Conservation (phyloP, 208 protist species). For the Tritrichomonas foetus region DNA sequence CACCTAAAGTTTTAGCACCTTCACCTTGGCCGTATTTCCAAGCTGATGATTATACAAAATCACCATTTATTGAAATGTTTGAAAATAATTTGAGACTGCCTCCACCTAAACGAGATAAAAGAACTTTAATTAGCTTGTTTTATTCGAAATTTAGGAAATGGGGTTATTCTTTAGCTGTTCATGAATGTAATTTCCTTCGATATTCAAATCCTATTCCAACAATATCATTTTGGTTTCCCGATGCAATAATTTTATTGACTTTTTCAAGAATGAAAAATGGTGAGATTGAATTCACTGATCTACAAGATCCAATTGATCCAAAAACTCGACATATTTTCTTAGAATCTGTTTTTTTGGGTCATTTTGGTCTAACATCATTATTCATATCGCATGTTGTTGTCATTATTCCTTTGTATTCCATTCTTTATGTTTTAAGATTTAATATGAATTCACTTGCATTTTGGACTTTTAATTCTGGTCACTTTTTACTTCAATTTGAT, state of each 20-base stretch:
- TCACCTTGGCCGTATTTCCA: background rate
- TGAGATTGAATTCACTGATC: background rate
- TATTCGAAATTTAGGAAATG: background rate
- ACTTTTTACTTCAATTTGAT: background rate
- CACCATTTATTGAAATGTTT: background rate
- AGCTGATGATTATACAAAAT: background rate
- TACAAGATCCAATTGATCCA: background rate
- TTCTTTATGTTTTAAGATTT: background rate
- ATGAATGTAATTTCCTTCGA: background rate
- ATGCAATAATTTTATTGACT: background rate
- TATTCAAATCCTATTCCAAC: background rate
- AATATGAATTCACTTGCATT: background rate
- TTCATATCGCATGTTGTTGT: background rate
- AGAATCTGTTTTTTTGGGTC: background rate
- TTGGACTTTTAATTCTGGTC: conserved; percentile 24
- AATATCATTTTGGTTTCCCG: background rate
- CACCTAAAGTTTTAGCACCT: background rate
- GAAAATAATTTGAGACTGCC: background rate
- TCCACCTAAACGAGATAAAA: background rate
- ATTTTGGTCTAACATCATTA: background rate
- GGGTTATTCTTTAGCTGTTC: background rate
- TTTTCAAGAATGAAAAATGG: background rate
- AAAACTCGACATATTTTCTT: background rate
- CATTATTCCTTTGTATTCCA: background rate
- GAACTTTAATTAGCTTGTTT: background rate